phyloP scores from a whole-genome alignment of 2,329 filamentous ascomycete genomes.

The Neospermospora avenae region DNA sequence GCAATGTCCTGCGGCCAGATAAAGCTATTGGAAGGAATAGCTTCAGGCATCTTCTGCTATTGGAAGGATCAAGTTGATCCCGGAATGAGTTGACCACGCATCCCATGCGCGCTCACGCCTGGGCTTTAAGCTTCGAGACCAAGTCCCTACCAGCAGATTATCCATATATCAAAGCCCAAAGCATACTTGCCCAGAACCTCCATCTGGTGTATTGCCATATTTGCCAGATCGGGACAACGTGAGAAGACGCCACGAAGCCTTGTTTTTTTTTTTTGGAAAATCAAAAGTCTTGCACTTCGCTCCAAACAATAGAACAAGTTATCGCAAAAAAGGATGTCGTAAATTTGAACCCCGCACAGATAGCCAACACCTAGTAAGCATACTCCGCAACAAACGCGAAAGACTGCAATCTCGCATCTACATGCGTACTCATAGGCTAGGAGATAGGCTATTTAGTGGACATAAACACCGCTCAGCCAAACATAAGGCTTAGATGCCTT shows the following conservation, averaged over 20 bases:
- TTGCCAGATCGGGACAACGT: too few species aligned
- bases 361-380: neutral
- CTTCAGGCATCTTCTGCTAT: too few species aligned
- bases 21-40: too few species aligned
- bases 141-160: too few species aligned
- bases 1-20: too few species aligned
- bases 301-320: neutral
- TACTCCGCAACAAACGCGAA: neutral
- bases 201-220: too few species aligned
- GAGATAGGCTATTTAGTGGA: neutral
- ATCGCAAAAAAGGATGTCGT: neutral
- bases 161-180: too few species aligned
- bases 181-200: too few species aligned
- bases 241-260: neutral
- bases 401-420: neutral
- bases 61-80: too few species aligned
- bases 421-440: neutral
- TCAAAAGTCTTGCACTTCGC: neutral
- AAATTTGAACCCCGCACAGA: neutral
- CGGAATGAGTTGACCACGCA: too few species aligned
- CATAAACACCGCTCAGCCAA: neutral
- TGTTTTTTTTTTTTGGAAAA: neutral
- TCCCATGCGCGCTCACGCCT: too few species aligned
- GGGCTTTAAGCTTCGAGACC: too few species aligned
- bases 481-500: slow-evolving; percentile 2